These are phyloP conservation scores for Crinitomyces ghanaensis DNA, from an alignment of 805 yeast genomes.

Conservation along the genomic window DNA sequence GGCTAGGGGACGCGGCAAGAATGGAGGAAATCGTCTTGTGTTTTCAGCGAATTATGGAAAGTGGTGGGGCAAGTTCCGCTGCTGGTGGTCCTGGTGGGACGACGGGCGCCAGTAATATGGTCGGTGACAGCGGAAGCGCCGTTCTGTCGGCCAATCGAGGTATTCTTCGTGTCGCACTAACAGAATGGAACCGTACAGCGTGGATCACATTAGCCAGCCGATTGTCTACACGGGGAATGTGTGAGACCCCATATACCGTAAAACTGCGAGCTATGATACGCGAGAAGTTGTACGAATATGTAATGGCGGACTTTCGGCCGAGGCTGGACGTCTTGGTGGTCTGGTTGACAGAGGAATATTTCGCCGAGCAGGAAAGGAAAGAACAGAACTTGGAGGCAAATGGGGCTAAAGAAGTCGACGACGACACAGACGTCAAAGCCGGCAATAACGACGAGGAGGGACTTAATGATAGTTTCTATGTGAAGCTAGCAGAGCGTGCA, in stretches of 20 bases:
- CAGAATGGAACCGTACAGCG: constrained; percentile 54
- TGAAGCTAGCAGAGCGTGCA: constrained; percentile 56
- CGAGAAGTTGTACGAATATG: constrained; percentile 58
- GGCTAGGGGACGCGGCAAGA: constrained; percentile 12
- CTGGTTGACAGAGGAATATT: constrained; percentile 97
- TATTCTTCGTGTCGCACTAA: constrained; percentile 24
- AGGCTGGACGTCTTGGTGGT: constrained; percentile 68
- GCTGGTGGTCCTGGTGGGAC: constrained; percentile 10
- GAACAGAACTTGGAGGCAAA: constrained; percentile 16
- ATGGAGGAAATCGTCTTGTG: constrained; percentile 10
- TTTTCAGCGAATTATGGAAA: constrained; percentile 15
- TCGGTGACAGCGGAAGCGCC: too few relatives aligned
- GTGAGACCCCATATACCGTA: constrained; percentile 22
- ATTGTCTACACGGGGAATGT: constrained; percentile 71
- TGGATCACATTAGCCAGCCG: constrained; percentile 72
- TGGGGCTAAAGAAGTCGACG: constrained; percentile 9
- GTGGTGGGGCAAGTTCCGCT: constrained; percentile 9
- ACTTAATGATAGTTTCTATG: constrained; percentile 34
- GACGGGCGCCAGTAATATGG: too few relatives aligned
- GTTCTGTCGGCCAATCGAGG: constrained; percentile 15
- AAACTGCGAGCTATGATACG: constrained; percentile 40
- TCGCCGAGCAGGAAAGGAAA: constrained; percentile 40
- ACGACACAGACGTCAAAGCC: constrained; percentile 6
- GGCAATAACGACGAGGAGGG: constrained; percentile 13
- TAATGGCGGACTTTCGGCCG: constrained; percentile 58